Conservation (phyloP, 2,329 filamentous ascomycete genomes). For the Paraphoma sp. region DNA sequence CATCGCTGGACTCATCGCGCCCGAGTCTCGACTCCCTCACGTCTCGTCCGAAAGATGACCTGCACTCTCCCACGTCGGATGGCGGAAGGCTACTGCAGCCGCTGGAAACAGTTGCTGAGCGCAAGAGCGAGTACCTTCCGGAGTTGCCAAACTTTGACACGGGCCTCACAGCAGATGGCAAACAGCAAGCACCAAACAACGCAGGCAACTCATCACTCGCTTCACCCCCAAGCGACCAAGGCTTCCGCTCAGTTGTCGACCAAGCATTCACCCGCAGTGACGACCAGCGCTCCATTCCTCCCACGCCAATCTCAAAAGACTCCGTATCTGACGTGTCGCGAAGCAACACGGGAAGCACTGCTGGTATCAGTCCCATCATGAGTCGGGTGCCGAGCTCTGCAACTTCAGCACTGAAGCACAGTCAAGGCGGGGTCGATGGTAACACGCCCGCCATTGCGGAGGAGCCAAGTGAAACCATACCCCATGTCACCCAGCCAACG, state of each 20-base stretch:
- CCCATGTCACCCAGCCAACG: constrained; percentile 44
- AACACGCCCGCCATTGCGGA: constrained; percentile 63
- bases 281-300: constrained; percentile 60
- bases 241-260: constrained; percentile 61
- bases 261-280: constrained; percentile 69
- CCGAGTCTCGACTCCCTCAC: constrained; percentile 63
- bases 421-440: constrained; percentile 46
- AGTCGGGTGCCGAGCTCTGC: constrained; percentile 59
- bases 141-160: constrained; percentile 56
- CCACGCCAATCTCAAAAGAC: constrained; percentile 58
- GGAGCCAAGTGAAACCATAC: constrained; percentile 52
- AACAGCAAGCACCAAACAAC: constrained; percentile 21
- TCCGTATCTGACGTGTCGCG: constrained; percentile 56
- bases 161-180: constrained; percentile 8
- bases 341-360: constrained; percentile 69
- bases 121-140: constrained; percentile 66
- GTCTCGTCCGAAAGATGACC: constrained; percentile 29
- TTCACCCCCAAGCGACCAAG: constrained; percentile 31
- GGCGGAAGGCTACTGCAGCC: constrained; percentile 33
- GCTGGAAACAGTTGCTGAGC: constrained; percentile 63
- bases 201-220: constrained; percentile 11
- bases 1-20: constrained; percentile 64
- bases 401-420: constrained; percentile 48
- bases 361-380: constrained; percentile 71
- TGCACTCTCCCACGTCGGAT: constrained; percentile 25